These are phyloP conservation scores for Circinella minor DNA, from an alignment of 371 early-diverging fungal genomes.

Conservation along the genomic window DNA sequence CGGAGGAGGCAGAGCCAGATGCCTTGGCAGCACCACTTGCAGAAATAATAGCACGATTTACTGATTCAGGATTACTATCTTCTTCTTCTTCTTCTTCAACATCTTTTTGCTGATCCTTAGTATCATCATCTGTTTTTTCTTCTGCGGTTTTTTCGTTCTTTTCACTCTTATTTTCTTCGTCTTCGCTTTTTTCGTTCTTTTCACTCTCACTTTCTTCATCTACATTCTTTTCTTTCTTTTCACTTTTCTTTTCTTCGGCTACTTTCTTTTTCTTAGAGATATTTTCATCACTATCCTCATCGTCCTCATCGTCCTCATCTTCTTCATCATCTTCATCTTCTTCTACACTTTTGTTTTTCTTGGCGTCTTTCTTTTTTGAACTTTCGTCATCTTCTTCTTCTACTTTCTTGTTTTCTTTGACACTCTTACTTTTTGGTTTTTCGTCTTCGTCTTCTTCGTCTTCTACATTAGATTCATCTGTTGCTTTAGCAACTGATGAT, in stretches of 20 bases:
- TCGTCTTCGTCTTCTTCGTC: conserved; percentile 11
- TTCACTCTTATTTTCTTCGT: conserved; percentile 1
- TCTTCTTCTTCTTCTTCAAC: neutral
- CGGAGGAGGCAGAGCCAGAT: conserved; percentile 14
- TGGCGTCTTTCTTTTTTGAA: neutral
- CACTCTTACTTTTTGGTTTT: neutral
- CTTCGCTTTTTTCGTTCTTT: conserved; percentile 1
- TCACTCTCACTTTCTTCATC: conserved; percentile 7
- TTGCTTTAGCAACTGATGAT: neutral
- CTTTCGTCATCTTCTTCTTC: conserved; percentile 8
- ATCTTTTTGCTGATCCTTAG: neutral
- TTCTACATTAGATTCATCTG: neutral
- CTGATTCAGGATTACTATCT: neutral
- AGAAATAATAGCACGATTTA: conserved; percentile 9
- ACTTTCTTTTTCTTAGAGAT: conserved; percentile 5
- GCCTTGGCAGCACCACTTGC: neutral
- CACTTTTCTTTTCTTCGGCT: conserved; percentile 4
- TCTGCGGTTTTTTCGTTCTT: neutral
- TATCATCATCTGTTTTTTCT: neutral
- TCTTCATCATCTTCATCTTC: conserved; percentile 4
- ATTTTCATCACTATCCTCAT: neutral
- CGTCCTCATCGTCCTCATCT: neutral
- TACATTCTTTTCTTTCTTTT: conserved; percentile 7
- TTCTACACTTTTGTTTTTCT: neutral
- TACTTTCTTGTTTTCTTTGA: neutral